Conservation (phyloP, 2,329 filamentous ascomycete species). For the Cercospora sp. region DNA sequence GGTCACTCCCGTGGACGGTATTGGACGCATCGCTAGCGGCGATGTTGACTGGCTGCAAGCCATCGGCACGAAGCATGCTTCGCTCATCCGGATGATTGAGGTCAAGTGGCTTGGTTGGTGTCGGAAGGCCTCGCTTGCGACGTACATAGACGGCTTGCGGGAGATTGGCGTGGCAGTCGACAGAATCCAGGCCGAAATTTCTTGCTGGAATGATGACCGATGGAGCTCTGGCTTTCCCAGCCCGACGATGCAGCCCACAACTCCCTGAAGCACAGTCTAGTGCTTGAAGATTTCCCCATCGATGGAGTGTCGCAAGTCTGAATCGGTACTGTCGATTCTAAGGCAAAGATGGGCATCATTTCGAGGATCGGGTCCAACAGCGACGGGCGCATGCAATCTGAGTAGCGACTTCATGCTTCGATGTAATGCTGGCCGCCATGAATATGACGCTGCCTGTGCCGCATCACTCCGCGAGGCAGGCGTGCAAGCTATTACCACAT, state of each 20-base stretch:
- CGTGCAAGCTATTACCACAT: not conserved
- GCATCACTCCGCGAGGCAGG: not conserved
- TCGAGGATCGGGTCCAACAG: not conserved
- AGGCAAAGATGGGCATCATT: not conserved
- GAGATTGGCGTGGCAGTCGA: conserved; percentile 7
- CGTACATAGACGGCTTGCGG: conserved; percentile 7
- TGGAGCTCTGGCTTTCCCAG: conserved; percentile 18
- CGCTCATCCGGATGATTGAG: conserved; percentile 4
- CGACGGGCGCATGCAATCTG: not conserved
- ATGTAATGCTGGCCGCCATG: not conserved
- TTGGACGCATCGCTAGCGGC: conserved; percentile 3
- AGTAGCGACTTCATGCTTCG: not conserved
- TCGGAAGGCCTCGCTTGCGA: conserved; percentile 13
- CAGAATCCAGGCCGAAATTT: conserved; percentile 4
- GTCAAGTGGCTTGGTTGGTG: conserved; percentile 17
- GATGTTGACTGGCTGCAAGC: conserved; percentile 9
- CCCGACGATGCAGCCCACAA: not conserved
- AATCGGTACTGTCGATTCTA: not conserved
- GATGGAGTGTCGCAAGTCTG: not conserved
- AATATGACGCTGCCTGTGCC: not conserved
- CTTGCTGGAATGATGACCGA: conserved; percentile 19
- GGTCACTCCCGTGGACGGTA: not conserved
- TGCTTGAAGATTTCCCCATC: not conserved
- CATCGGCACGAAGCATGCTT: conserved; percentile 3
- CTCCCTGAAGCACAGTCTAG: not conserved